Percentiles rank a stretch among this genome's conserved stretches.
These are phyloP conservation scores for Arctostaphylos glauca DNA, from an alignment of 148 eudicot species.

Conservation along the genomic window DNA sequence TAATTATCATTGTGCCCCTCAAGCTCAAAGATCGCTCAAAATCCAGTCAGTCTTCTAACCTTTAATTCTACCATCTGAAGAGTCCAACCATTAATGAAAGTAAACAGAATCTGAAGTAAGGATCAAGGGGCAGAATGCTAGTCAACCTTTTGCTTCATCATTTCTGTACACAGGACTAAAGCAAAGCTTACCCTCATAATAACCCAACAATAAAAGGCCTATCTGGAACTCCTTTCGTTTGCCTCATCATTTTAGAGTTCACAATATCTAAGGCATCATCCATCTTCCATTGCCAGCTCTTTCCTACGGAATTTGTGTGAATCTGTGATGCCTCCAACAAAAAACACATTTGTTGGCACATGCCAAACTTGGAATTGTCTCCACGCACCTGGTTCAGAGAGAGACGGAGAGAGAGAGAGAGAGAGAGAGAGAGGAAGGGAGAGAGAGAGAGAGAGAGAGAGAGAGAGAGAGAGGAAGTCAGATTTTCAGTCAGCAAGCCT, in stretches of 20 bases:
- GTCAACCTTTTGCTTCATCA: background rate
- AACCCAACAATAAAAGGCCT: constrained; percentile 14
- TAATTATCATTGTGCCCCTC: background rate
- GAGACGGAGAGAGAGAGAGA: too few species aligned
- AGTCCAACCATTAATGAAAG: background rate
- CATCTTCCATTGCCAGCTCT: constrained; percentile 98
- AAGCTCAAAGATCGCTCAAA: background rate
- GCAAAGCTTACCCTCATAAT: background rate
- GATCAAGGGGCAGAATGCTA: background rate
- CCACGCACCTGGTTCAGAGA: constrained; percentile 75
- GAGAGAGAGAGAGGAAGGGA: too few species aligned
- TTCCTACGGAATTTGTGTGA: constrained; percentile 95
- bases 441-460: too few species aligned
- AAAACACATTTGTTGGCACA: constrained; percentile 99
- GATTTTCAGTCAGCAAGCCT: background rate
- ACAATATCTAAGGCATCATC: constrained; percentile 90
- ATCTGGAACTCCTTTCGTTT: constrained; percentile 99
- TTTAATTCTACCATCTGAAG: background rate
- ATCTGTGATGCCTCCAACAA: constrained; percentile 99
- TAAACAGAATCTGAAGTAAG: background rate
- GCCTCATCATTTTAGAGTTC: constrained; percentile 90
- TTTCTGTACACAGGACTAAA: background rate
- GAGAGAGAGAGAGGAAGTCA: background rate
- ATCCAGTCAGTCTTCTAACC: background rate
- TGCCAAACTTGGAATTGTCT: constrained; percentile 94